Percentiles rank a stretch among this genome's conserved stretches.
Evolutionary conservation across 1,139 yeast species (phyloP).

Genomic region (Debaryomyces psychrophilus): DNA sequence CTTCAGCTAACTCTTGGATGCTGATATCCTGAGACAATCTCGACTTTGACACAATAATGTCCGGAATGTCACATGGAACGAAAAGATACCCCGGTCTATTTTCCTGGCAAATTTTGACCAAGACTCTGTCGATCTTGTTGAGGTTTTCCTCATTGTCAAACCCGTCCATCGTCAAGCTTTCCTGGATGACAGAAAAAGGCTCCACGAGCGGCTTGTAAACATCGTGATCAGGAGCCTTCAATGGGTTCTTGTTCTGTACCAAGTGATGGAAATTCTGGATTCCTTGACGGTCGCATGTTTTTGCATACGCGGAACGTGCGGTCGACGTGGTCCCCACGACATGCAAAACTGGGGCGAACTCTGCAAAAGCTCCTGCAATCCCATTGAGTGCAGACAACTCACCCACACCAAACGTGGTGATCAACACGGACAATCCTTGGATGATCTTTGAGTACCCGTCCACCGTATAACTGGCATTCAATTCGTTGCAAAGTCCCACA

Average conservation of each 20-base stretch:
- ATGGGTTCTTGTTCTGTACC: constrained; percentile 56
- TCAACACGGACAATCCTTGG: constrained; percentile 45
- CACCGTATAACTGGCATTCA: constrained; percentile 66
- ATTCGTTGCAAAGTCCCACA: constrained; percentile 41
- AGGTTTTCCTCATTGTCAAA: constrained; percentile 50
- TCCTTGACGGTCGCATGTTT: constrained; percentile 15
- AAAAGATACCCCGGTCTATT: constrained; percentile 82
- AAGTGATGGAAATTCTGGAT: constrained; percentile 64
- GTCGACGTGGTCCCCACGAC: constrained; percentile 74
- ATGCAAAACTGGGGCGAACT: constrained; percentile 76
- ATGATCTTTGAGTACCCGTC: constrained; percentile 73
- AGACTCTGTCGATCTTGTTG: constrained; percentile 60
- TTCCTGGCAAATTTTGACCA: constrained; percentile 53
- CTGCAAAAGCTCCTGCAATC: constrained; percentile 80
- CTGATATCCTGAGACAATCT: constrained; percentile 22
- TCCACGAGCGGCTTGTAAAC: constrained; percentile 65
- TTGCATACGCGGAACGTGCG: constrained; percentile 30
- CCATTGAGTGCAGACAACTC: constrained; percentile 87
- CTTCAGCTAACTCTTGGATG: constrained; percentile 11
- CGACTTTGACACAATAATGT: constrained; percentile 46
- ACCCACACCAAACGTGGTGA: constrained; percentile 83
- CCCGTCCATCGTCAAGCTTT: constrained; percentile 52
- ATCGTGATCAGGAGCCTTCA: constrained; percentile 56
- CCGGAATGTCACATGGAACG: constrained; percentile 71
- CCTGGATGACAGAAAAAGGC: constrained; percentile 61